Base-by-base conservation (phyloP, 225 moss, liverwort and hornwort genomes). In the Anthoceros angustus region DNA sequence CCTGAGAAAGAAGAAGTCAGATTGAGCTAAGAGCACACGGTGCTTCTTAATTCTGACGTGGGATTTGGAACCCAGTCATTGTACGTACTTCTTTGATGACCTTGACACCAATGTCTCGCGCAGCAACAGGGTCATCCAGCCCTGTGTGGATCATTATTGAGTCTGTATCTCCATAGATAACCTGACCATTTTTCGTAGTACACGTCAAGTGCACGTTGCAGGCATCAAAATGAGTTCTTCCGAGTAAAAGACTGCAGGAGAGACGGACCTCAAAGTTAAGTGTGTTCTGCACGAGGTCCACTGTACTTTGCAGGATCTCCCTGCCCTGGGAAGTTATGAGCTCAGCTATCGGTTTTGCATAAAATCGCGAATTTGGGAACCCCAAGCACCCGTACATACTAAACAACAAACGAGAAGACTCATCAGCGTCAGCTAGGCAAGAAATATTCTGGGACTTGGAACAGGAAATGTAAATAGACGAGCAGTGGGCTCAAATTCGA, bases 331-430 rank as follows among this genome's bases (percentile, higher is more conserved):
- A 87, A 62, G 98, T 98, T 66, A 98, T 85, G 64, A 98, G 92
- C 72, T 98, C 98, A 32, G 98, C 98, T 46, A 98, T 92, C 45
- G 98, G 98, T 70, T 89, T 98, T 63, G 98, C 98, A 66, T 92
- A 98, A 67, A 98, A 98, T 61, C 98, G 77, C 20, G 98, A 92
- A 74, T 92, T 98, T n/a, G 86, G 76, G 67, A 98, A 98, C 63
- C 98, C 98, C 62, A 98, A 85, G 77, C 98, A 98, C 49, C 98
- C 98, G 63, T 98, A 98, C 77, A 98, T 92, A 70, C 98, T 98
- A 84, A 75, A 24, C 25, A 67, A 21, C 41, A 66, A 10, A 40
- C 12, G 41, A 61, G 10, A 69, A 21, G 25, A 42, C 10, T 12
- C 45, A 26, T 20, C 10, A 65, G 55, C 6, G 23, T 55, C n/a